Evolutionary conservation across 1,139 yeast genomes (phyloP), one percentile per base, ranked within the genome.

Genomic region (Geotrichum restrictum): DNA sequence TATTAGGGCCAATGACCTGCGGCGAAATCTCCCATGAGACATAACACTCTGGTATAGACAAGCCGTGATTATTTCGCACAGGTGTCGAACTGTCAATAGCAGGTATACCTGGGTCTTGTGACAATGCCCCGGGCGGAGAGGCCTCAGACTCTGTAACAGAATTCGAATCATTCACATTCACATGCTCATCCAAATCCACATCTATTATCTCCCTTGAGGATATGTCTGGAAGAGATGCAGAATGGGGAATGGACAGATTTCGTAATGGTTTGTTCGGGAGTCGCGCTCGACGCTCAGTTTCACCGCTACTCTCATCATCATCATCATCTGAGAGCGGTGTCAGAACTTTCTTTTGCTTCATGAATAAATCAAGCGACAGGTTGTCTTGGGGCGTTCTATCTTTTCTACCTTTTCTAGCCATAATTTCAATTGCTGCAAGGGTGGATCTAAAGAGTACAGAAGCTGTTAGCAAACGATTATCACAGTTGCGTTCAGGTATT

Each of bases 331-430:
- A 10, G 10, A 10, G 3, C 33, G 31, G 33, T n/a, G 31, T 8
- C 21, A 14, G 33, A 11, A n/a, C 33, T 7, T 1, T 8, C 44
- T 31, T 42, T 6, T 3, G 14, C 31, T 48, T 48, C 21, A 48
- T 37, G 29, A 48, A 48, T 19, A 48, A 24, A 16, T 45, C 52
- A 38, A 48, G 45, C 10, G 52, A 48, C 27, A 48, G 24, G 24
- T 48, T 42, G 21, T 42, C 48, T 18, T 36, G 34, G 18, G 36
- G 36, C 33, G 27, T 33, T 27, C 18, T n/a, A 34, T n/a, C 5
- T 34, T 34, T 33, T 27, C 18, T n/a, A 34, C 10, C 5, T 34
- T 34, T 34, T 34, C 18, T 34, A n/a, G 18, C 37, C 37, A 34
- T 34, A 16, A 8, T 24, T 24, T 24, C n/a, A 24, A 24, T 24